Evolutionary conservation across 805 yeast species (phyloP).

Genomic region (Wickerhamiella galacta): DNA sequence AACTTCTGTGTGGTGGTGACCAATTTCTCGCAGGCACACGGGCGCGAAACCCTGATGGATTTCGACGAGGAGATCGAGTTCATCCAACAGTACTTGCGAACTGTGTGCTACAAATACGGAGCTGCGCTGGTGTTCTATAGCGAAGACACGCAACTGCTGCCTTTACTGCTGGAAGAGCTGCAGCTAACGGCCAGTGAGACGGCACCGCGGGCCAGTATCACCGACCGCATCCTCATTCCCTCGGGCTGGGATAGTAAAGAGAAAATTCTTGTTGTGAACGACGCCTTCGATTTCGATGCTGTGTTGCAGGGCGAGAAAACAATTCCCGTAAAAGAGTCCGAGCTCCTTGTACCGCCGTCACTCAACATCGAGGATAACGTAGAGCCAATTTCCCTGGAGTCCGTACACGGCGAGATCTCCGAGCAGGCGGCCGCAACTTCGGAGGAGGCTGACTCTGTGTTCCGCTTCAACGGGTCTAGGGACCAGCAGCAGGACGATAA

Average conservation of each 20-base stretch:
- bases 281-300: slow-evolving; percentile 8
- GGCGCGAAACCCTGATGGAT: background rate
- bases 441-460: too few relatives aligned
- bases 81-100: slow-evolving; percentile 5
- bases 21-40: background rate
- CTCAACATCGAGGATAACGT: background rate
- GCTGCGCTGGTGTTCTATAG: slow-evolving; percentile 2
- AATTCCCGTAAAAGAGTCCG: slow-evolving; percentile 2
- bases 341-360: too few relatives aligned
- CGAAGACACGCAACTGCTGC: background rate
- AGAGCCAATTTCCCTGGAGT: background rate
- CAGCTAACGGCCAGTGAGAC: background rate
- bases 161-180: slow-evolving; percentile 2
- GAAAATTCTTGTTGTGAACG: slow-evolving; percentile 10
- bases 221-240: slow-evolving; percentile 3
- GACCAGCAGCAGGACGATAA: too few relatives aligned
- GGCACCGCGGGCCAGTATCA: slow-evolving; percentile 1
- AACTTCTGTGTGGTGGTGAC: too few relatives aligned
- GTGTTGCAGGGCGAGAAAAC: slow-evolving; percentile 1
- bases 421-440: too few relatives aligned
- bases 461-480: too few relatives aligned
- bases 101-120: background rate
- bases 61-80: slow-evolving; percentile 5
- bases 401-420: too few relatives aligned
- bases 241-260: slow-evolving; percentile 9